phyloP scores from a whole-genome alignment of 129 eudicot species.

The Cynara cardunculus region DNA sequence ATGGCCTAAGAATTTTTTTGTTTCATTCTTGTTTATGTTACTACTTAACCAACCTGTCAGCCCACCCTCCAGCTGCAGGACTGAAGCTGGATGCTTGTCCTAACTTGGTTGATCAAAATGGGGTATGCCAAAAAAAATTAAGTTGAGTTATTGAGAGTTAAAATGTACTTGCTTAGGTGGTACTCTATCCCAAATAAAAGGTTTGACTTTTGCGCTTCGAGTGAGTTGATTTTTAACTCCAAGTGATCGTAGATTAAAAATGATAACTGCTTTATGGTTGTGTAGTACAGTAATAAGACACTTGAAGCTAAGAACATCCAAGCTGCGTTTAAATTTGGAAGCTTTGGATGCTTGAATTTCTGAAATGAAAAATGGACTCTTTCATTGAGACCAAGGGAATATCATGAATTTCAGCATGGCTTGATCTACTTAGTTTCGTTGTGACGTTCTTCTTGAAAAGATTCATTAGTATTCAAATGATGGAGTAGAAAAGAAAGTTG shows the following conservation, averaged over 20 bases:
- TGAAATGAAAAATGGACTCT: not conserved
- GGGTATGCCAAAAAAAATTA: slow-evolving; percentile 33
- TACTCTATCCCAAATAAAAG: not conserved
- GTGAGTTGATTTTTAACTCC: not conserved
- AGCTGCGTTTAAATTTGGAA: not conserved
- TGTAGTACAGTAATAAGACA: not conserved
- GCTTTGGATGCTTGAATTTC: not conserved
- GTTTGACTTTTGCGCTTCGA: not conserved
- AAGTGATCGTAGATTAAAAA: not conserved
- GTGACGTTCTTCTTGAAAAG: not conserved
- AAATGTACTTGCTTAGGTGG: not conserved
- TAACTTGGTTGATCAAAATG: slow-evolving; percentile 29
- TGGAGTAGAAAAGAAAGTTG: not conserved
- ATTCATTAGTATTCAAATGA: not conserved
- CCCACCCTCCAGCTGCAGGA: slow-evolving; percentile 41
- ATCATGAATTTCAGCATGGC: not conserved
- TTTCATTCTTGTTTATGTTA: slow-evolving; percentile 2
- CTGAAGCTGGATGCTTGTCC: slow-evolving; percentile 35
- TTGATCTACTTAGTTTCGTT: not conserved
- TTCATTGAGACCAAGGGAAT: not conserved
- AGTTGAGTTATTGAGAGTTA: not conserved
- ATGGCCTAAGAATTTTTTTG: not conserved
- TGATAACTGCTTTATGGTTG: not conserved
- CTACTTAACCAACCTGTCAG: slow-evolving; percentile 30
- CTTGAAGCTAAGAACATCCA: not conserved